Conservation (phyloP, 306 rosid species). For the Mimosa bimucronata region DNA sequence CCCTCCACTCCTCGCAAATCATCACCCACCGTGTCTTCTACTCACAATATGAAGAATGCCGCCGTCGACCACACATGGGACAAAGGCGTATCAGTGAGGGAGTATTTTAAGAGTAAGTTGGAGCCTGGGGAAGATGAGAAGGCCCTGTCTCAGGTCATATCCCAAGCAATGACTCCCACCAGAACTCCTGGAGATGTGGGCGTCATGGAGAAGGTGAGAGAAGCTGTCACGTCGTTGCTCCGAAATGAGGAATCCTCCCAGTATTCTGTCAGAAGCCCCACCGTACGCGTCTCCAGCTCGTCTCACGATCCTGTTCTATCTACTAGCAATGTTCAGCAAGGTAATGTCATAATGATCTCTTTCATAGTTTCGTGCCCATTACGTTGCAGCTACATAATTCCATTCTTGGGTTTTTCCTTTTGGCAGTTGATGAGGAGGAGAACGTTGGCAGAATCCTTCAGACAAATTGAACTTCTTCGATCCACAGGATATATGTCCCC, state of each 20-base stretch:
- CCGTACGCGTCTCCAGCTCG: constrained; percentile 39
- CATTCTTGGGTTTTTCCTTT: background rate
- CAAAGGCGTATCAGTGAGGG: constrained; percentile 59
- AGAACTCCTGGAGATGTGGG: constrained; percentile 48
- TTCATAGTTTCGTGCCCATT: background rate
- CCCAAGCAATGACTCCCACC: constrained; percentile 50
- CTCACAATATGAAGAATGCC: constrained; percentile 16
- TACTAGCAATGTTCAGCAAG: constrained; percentile 50
- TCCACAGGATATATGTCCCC: background rate
- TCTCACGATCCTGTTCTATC: constrained; percentile 42
- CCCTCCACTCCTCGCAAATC: constrained; percentile 22
- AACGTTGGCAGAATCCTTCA: constrained; percentile 73
- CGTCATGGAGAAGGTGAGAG: constrained; percentile 71
- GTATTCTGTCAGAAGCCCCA: constrained; percentile 37
- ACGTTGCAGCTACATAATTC: background rate
- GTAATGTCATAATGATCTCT: constrained; percentile 30
- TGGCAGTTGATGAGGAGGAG: constrained; percentile 66
- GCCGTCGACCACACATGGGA: constrained; percentile 43
- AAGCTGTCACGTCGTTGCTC: constrained; percentile 72
- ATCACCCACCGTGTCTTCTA: constrained; percentile 28
- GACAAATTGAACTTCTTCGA: constrained; percentile 54
- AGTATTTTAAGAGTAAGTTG: constrained; percentile 57
- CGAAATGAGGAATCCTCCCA: constrained; percentile 50
- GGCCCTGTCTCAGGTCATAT: constrained; percentile 61
- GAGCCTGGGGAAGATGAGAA: constrained; percentile 67